phyloP scores from a whole-genome alignment of 768 basidiomycete genomes.

The Chalciporus sphaerocephalus region DNA sequence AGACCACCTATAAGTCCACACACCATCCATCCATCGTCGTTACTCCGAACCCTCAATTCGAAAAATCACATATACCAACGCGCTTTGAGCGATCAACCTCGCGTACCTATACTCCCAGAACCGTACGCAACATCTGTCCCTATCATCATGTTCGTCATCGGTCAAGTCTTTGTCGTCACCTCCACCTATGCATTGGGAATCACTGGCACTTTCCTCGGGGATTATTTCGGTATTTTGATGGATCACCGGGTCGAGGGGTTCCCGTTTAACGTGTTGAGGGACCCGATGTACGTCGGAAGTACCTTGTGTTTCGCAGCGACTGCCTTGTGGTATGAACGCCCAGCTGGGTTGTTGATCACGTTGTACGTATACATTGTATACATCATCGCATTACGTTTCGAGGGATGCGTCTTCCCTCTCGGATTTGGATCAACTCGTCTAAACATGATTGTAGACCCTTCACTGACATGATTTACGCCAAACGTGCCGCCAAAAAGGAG shows the following conservation, averaged over 20 bases:
- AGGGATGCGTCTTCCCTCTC: slow-evolving; percentile 60
- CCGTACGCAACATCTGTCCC: slow-evolving; percentile 61
- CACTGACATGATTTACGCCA: slow-evolving; percentile 78
- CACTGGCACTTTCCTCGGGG: slow-evolving; percentile 87
- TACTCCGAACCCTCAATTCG: slow-evolving; percentile 1
- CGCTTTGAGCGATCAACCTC: slow-evolving; percentile 77
- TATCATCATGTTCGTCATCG: slow-evolving; percentile 55
- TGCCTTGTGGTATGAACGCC: slow-evolving; percentile 86
- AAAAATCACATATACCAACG: slow-evolving; percentile 63
- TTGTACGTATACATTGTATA: slow-evolving; percentile 83
- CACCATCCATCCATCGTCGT: neutral
- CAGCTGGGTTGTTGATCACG: slow-evolving; percentile 78
- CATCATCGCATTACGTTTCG: slow-evolving; percentile 75
- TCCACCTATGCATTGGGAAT: slow-evolving; percentile 89
- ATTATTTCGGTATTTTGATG: slow-evolving; percentile 86
- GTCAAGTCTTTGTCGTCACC: slow-evolving; percentile 81
- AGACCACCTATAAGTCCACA: slow-evolving; percentile 68
- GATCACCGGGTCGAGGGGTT: slow-evolving; percentile 90
- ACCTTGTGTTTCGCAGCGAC: slow-evolving; percentile 85
- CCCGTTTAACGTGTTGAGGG: slow-evolving; percentile 88
- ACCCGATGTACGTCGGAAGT: slow-evolving; percentile 98
- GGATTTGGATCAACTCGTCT: neutral
- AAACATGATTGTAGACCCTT: slow-evolving; percentile 50
- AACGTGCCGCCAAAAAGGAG: slow-evolving; percentile 33
- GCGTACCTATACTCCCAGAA: slow-evolving; percentile 56